phyloP scores from a whole-genome alignment of 2,329 filamentous ascomycete genomes.

The Laburnicola sp. region DNA sequence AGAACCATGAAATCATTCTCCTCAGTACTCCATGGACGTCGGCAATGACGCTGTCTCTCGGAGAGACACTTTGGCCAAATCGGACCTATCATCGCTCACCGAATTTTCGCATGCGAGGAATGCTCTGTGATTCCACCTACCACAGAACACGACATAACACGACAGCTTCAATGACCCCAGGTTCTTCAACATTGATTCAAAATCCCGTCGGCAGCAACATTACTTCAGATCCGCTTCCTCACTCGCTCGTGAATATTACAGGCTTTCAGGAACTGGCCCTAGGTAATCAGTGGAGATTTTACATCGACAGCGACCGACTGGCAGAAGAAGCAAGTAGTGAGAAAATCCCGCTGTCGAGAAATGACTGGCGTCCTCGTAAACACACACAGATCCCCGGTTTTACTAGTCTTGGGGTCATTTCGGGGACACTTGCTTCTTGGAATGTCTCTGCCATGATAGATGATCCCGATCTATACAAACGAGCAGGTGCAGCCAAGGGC shows the following conservation, averaged over 20 bases:
- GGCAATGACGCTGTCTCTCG: not conserved
- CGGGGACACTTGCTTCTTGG: constrained; percentile 14
- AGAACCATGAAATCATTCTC: constrained; percentile 19
- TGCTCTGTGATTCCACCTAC: constrained; percentile 6
- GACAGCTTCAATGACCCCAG: too few relatives aligned
- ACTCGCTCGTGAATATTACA: not conserved
- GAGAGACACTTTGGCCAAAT: not conserved
- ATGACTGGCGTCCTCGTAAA: too few relatives aligned
- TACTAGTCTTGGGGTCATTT: constrained; percentile 15
- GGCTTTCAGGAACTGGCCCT: not conserved
- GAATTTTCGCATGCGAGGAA: constrained; percentile 18
- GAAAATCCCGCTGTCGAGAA: too few relatives aligned
- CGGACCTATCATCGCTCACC: constrained; percentile 17
- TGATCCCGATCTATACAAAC: constrained; percentile 5
- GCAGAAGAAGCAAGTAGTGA: too few relatives aligned
- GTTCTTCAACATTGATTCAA: too few relatives aligned
- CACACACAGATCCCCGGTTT: not conserved
- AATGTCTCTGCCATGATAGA: constrained; percentile 16
- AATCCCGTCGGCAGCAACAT: too few relatives aligned
- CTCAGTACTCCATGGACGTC: constrained; percentile 23
- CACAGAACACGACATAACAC: not conserved
- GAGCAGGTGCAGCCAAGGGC: constrained; percentile 19
- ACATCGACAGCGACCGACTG: not conserved
- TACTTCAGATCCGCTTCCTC: too few relatives aligned
- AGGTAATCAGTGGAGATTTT: not conserved